Base-by-base conservation (phyloP, 768 basidiomycete genomes). In the Tylopilus cervinicoccineus region DNA sequence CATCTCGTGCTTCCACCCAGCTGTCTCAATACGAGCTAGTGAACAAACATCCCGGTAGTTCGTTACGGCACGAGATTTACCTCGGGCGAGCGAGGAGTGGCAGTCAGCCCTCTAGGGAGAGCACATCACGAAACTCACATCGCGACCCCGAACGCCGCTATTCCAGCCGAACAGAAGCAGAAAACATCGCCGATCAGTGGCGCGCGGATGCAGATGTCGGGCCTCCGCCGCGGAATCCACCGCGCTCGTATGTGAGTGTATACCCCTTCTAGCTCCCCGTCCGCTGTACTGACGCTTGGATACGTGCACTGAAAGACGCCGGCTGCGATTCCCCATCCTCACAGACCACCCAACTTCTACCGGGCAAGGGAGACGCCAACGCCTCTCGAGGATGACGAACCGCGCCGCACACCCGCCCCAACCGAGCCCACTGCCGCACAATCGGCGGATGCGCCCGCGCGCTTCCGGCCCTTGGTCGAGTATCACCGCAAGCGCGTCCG, bases 351-450 rank as follows among this genome's bases (percentile, higher is more conserved):
- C 2, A 24, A 54, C 4, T 55, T 52, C 46, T 61, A 68, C 36
- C 59, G 62, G 12, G 60, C 72, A 1, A 60, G 66, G 27, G 74
- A 74, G 37, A 60, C 56, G 31, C 63, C 69, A 4, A 47, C 57
- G 33, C 61, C 61, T 22, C 56, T 53, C 23, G 61, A 45, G 31
- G 64, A 63, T 22, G 56, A 49, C 33, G 45, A 47, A 22, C 24
- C 52, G 0, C 59, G 59, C 39, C 51, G 45, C 17, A 55, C 58
- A n/a, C 57, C 59, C 1, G 36, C 39, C 17, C 54, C 40, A 5
- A 49, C 31, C 4, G 63, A 52, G 26, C 2, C 51, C 14, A 44
- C 44, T 5, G 44, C 45, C 33, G 3, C n/a, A 11, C 46, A 5
- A 5, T 22, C 38, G 6, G 52, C 32, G 6, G 53, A 50, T 4